These are phyloP conservation scores for Yamadazyma sp. DNA, from an alignment of 1,139 yeast species.

Conservation along the genomic window DNA sequence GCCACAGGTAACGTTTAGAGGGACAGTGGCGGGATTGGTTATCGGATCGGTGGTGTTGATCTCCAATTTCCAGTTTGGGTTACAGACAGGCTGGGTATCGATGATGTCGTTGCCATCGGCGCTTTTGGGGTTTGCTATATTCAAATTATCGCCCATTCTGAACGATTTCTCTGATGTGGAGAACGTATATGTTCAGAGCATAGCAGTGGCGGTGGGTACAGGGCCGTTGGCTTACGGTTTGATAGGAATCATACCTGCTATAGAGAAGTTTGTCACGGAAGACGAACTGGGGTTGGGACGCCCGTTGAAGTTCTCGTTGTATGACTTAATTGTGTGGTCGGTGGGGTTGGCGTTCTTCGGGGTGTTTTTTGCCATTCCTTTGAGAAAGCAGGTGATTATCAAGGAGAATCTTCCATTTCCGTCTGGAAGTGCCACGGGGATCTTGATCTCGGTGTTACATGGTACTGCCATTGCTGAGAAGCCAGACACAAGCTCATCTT, in stretches of 20 bases:
- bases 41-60: constrained; percentile 82
- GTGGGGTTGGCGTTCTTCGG: constrained; percentile 89
- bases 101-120: constrained; percentile 99
- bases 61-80: constrained; percentile 92
- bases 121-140: constrained; percentile 77
- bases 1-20: constrained; percentile 70
- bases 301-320: constrained; percentile 35
- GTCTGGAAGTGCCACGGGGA: constrained; percentile 95
- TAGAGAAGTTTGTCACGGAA: constrained; percentile 77
- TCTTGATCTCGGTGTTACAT: constrained; percentile 83
- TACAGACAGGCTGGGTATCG: constrained; percentile 98
- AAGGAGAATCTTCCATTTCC: constrained; percentile 89
- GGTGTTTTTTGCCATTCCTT: constrained; percentile 89
- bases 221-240: constrained; percentile 95
- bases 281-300: constrained; percentile 71
- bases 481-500: not conserved
- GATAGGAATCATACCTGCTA: constrained; percentile 96
- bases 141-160: constrained; percentile 53
- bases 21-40: constrained; percentile 67
- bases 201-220: constrained; percentile 95
- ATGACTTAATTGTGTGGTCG: constrained; percentile 76
- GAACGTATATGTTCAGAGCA: constrained; percentile 86
- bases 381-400: constrained; percentile 80
- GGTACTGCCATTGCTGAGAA: constrained; percentile 59
- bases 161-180: constrained; percentile 80